phyloP scores from a whole-genome alignment of 352 stramenopile species.

The Phytopythium montanum region DNA sequence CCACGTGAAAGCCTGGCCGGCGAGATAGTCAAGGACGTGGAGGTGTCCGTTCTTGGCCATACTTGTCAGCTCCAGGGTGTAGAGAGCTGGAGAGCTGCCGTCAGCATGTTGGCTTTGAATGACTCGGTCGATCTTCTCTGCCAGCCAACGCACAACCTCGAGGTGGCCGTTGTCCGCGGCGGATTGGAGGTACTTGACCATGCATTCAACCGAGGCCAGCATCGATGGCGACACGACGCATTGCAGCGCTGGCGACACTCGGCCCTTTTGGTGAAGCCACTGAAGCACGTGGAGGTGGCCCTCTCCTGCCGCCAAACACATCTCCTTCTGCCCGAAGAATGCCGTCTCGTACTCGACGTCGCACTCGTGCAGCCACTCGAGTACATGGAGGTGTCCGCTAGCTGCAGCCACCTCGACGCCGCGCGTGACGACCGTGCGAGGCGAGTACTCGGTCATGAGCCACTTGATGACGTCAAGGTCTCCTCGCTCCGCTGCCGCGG shows the following conservation, averaged over 20 bases:
- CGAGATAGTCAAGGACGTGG: background rate
- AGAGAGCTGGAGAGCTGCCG: no score
- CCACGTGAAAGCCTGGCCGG: background rate
- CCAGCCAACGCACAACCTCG: no score
- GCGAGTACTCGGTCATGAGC: slow-evolving; percentile 48
- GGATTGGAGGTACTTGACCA: no score
- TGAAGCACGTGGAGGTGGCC: slow-evolving; percentile 20
- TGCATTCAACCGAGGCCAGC: background rate
- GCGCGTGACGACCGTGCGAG: slow-evolving; percentile 39
- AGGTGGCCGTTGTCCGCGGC: no score
- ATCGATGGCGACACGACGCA: background rate
- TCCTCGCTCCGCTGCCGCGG: slow-evolving; percentile 48
- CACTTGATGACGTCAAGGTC: slow-evolving; percentile 58
- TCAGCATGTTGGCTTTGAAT: no score
- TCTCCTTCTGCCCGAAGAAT: slow-evolving; percentile 15
- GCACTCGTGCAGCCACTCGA: slow-evolving; percentile 33
- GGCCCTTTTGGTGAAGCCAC: slow-evolving; percentile 18
- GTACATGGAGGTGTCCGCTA: slow-evolving; percentile 53
- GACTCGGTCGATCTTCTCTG: no score
- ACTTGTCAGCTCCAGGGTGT: background rate
- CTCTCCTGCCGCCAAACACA: slow-evolving; percentile 21
- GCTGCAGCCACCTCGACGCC: slow-evolving; percentile 52
- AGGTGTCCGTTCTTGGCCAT: background rate
- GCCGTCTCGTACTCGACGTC: slow-evolving; percentile 6
- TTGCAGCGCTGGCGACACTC: slow-evolving; percentile 10